Percentiles rank a stretch among this genome's conserved stretches.
Evolutionary conservation across 805 yeast genomes (phyloP).

Genomic region (Monosporozyma servazzii): DNA sequence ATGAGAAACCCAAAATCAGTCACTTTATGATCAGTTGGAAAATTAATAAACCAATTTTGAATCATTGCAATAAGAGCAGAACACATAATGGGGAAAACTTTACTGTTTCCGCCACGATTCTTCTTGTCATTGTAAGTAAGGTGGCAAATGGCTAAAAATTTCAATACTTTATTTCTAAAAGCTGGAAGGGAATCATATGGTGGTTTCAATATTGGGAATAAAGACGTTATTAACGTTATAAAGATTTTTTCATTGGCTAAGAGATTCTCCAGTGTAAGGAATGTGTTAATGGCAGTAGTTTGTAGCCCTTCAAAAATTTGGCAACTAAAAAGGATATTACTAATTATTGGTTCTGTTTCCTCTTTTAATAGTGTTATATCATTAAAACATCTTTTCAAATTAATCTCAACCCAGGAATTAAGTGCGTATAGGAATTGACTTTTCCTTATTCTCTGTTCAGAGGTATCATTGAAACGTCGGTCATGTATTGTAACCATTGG

Average conservation of each 20-base stretch:
- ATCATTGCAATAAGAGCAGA: constrained; percentile 11
- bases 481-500: constrained; percentile 2
- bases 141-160: constrained; percentile 13
- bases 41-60: constrained; percentile 7
- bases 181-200: not conserved
- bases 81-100: constrained; percentile 7
- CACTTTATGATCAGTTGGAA: constrained; percentile 1
- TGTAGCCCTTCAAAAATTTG: constrained; percentile 7
- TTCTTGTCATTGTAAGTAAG: constrained; percentile 6
- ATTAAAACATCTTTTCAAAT: constrained; percentile 12
- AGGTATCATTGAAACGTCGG: not conserved
- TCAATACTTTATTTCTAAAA: constrained; percentile 8
- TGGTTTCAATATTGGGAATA: constrained; percentile 8
- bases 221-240: constrained; percentile 4
- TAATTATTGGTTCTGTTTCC: constrained; percentile 4
- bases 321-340: constrained; percentile 7
- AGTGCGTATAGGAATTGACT: constrained; percentile 3
- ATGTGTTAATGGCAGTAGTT: constrained; percentile 6
- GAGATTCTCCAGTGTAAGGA: constrained; percentile 12
- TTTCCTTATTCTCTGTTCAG: constrained; percentile 1
- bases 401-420: constrained; percentile 12
- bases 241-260: constrained; percentile 11
- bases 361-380: constrained; percentile 3
- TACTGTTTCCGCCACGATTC: not conserved
- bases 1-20: constrained; percentile 6